Evolutionary conservation across 163 green algal genomes (phyloP), one percentile per base, ranked within the genome.

Genomic region (Chlorella variabilis): DNA sequence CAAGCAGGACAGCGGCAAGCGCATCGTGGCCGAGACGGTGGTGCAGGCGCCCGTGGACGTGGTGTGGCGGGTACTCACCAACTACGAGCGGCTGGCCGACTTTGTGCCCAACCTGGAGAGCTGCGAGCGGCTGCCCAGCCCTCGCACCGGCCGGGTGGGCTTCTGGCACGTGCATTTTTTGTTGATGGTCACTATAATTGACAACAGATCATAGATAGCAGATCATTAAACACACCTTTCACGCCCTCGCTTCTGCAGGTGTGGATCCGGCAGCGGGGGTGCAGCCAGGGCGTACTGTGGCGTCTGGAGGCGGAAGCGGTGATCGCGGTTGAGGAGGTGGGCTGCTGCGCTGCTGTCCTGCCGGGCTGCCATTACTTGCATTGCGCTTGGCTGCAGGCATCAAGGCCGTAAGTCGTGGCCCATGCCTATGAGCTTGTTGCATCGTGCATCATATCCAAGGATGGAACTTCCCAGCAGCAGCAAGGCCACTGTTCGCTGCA

Each of bases 21-120:
- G 75, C 58, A 73, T 81, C 11, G 77, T 85, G 13, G 83, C 83
- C 8, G 83, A 87, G 38, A 63, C 77, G 25, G 33, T 82, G 21
- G 77, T 87, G 39, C 77, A 78, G 41, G 83, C 83, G 42, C 83
- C 77, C 8, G 51, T 74, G 25, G 77, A 85, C 4, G 41, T 77
- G 34, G 83, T 87, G 15, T 94, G 91, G 91, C 29, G 58, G 18
- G 87, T 93, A 29, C 77, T 94, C 59, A 94, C 90, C 18, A 77
- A 91, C 79, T 94, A 89, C 63, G 83, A 89, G 34, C 42, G 62
- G 15, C 87, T 94, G 11, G 36, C 87, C 15, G 74, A 86, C 0
- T 91, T 94, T 83, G 86, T 94, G 58, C 91, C 91, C 2, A 92
- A 94, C 76, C 77, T 94, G 31, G 84, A 90, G 36, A 66, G 34